Evolutionary conservation across 2,329 filamentous ascomycete species (phyloP).

Genomic region (Colletotrichum incanum): DNA sequence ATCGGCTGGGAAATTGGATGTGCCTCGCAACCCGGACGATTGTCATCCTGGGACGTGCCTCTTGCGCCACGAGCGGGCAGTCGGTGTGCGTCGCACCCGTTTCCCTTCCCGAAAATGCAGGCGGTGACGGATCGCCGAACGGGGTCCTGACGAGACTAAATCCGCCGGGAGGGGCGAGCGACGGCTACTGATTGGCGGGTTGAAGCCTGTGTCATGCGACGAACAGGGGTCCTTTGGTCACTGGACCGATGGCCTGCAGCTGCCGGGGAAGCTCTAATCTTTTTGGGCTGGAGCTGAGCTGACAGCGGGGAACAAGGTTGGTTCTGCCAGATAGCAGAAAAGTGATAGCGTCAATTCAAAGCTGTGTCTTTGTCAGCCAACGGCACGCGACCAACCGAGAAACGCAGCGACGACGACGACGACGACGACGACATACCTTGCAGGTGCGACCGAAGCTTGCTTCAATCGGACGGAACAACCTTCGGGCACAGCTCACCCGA

Average conservation of each 20-base stretch:
- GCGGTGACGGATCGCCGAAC: slow-evolving; percentile 40
- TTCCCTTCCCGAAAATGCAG: slow-evolving; percentile 23
- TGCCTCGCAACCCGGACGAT: slow-evolving; percentile 16
- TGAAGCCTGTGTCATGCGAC: slow-evolving; percentile 15
- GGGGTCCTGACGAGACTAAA: slow-evolving; percentile 20
- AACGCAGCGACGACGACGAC: slow-evolving; percentile 5
- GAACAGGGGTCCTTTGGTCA: slow-evolving; percentile 11
- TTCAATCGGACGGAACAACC: neutral
- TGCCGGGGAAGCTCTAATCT: slow-evolving; percentile 7
- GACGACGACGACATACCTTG: slow-evolving; percentile 5
- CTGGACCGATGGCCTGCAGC: slow-evolving; percentile 32
- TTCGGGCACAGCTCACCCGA: neutral
- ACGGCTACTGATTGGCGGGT: slow-evolving; percentile 23
- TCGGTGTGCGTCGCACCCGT: slow-evolving; percentile 35
- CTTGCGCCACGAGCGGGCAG: slow-evolving; percentile 8
- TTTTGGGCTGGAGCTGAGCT: slow-evolving; percentile 17
- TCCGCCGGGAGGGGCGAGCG: slow-evolving; percentile 15
- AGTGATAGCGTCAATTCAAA: slow-evolving; percentile 1
- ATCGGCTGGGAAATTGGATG: slow-evolving; percentile 32
- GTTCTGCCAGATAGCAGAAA: neutral
- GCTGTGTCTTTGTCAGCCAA: slow-evolving; percentile 29
- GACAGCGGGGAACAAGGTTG: slow-evolving; percentile 22
- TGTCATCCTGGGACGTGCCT: neutral
- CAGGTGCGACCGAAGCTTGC: neutral
- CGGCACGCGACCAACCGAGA: slow-evolving; percentile 21